Evolutionary conservation across 202 grass and related monocot species (phyloP), one percentile per base, ranked within the genome.

Genomic region (Cymbopogon flexuosus): DNA sequence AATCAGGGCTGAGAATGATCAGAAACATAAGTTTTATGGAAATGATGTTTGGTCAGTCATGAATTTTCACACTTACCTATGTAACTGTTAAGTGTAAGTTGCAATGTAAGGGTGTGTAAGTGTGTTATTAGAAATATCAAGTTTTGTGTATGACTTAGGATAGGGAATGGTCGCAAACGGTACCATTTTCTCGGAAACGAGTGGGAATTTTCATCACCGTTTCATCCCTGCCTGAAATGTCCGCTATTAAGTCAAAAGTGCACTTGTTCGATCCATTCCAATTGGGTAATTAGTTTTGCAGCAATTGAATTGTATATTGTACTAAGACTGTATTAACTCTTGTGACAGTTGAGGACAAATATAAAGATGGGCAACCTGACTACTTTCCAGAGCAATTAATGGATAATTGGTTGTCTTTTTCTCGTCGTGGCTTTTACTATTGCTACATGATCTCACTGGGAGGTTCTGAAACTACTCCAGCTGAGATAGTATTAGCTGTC

Each of bases 371-470:
- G 22, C 88, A 97, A 10, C 84, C 84, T 75, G 75, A 86, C 12
- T 93, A 93, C 76, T 93, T 97, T 65, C 93, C 93, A 11, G 91
- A 84, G 39, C 84, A 87, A 51, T 51, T 97, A 63, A 31, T 97
- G 72, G 84, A 93, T 66, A 89, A 31, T 14, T 97, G 93, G 90
- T 76, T 54, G 14, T 81, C 84, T 0, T 97, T 97, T 89, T 89
- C 60, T 78, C 12, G 18, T 63, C 87, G 79, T 78, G 90, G 93
- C 37, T 23, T 88, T 34, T 97, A 93, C 39, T 33, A 85, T 81
- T 97, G 93, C 82, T 97, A 97, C 49, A 86, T 58, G 76, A 89
- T 97, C 62, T 89, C 84, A 36, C 51, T 91, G 5, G 84, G 82
- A 78, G 45, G 84, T 24, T 83, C 29, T 11, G 12, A 46, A 42